Base-by-base conservation (phyloP, 352 stramenopile genomes). In the Halophytophthora polymorphica region DNA sequence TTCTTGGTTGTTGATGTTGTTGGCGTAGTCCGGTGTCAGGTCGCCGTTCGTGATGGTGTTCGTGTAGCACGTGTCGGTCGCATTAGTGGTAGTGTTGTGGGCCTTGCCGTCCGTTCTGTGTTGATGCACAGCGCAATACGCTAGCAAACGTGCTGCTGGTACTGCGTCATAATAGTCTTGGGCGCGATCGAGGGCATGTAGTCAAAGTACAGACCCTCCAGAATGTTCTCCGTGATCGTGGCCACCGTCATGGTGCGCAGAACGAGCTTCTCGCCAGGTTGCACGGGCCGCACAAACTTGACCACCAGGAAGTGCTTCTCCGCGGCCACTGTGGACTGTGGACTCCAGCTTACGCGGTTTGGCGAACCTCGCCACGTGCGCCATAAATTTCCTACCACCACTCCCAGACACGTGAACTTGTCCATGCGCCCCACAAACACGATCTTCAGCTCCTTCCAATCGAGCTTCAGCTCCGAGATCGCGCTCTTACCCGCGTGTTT, bases 31-130 rank as follows among this genome's bases (percentile, higher is more conserved):
- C 21, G 76, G 79, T 8, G 79, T 77, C 44, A 86, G 54, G 47
- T 90, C 79, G 56, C 79, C 79, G 59, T 88, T 90, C 18, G 79
- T 90, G 54, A 90, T 87, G 39, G 88, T 83, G 61, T 90, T 90
- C 3, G 77, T 90, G 63, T 90, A 90, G 42, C 64, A 67, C 48
- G 75, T 88, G 54, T 78, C 72, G 2, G 79, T 73, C 11, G 88
- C 71, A 37, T 88, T 88, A 0, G 77, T 90, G 15, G 79, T 90
- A 13, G 79, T 90, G 61, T 90, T 88, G 64, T 86, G 88, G 1
- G 77, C 76, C 61, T 90, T 90, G 38, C 77, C 77, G 43, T 88
- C 80, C 80, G 88, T 90, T n/a, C n/a, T 43, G 77, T 87, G 59
- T 90, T 77, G 41, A 88, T 79, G 55, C 80, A 88, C 23, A 77